A percentile compares a stretch with the other conserved stretches of the same genome.
Conservation (phyloP, 257 asterid genomes). For the Nicotiana tomentosiformis region DNA sequence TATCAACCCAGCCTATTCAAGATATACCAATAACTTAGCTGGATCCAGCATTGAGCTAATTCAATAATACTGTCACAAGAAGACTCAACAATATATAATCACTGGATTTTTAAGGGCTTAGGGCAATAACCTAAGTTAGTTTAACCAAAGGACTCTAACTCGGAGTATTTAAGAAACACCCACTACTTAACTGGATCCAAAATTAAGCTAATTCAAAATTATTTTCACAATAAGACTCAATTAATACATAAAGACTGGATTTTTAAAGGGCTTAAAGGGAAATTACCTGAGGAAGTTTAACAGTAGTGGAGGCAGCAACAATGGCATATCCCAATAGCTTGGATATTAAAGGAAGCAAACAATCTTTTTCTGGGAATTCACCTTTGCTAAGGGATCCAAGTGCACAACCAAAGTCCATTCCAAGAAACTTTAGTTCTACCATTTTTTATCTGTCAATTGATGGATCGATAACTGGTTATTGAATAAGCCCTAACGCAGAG, state of each 20-base stretch:
- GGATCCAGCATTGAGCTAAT: background rate
- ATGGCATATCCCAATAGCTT: slow-evolving; percentile 88
- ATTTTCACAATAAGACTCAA: background rate
- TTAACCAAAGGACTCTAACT: background rate
- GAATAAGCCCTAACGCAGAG: background rate
- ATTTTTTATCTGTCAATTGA: slow-evolving; percentile 17
- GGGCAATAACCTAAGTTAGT: background rate
- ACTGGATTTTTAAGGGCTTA: background rate
- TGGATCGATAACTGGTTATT: background rate
- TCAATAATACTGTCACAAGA: background rate
- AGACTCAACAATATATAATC: background rate
- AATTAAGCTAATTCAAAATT: background rate
- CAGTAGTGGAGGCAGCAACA: slow-evolving; percentile 96
- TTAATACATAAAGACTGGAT: background rate
- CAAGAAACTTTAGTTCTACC: slow-evolving; percentile 67
- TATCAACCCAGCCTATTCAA: background rate
- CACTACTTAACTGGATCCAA: background rate
- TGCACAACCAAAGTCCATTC: slow-evolving; percentile 90
- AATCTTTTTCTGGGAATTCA: slow-evolving; percentile 81
- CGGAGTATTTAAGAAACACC: background rate
- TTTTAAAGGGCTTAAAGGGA: background rate
- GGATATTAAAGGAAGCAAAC: slow-evolving; percentile 84
- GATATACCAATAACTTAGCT: background rate
- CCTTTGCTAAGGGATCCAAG: slow-evolving; percentile 67
- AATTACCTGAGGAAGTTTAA: slow-evolving; percentile 87